Conservation (phyloP, 352 stramenopile species). For the Phytophthora hybrid region DNA sequence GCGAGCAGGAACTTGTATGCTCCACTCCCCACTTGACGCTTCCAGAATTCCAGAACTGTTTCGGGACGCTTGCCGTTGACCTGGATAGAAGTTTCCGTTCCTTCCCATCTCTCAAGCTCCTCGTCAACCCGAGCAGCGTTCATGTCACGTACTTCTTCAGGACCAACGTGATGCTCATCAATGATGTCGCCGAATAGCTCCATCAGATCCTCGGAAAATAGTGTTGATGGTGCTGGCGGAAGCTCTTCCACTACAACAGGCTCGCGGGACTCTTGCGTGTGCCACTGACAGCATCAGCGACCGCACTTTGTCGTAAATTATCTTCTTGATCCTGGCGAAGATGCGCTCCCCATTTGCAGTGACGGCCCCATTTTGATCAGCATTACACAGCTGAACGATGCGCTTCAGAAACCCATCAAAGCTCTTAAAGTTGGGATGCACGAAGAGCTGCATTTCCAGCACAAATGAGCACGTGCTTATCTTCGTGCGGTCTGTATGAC, state of each 20-base stretch:
- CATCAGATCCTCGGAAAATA: too few species aligned
- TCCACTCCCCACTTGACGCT: too few species aligned
- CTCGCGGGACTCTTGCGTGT: neutral
- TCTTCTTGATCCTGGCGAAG: conserved; percentile 10
- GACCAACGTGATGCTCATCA: too few species aligned
- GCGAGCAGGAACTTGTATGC: conserved; percentile 1
- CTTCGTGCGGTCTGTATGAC: conserved; percentile 10
- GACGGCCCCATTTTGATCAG: neutral
- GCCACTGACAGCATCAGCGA: conserved; percentile 3
- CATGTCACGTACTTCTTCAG: too few species aligned
- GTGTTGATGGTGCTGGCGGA: too few species aligned
- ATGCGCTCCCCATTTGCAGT: neutral
- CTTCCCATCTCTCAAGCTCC: too few species aligned
- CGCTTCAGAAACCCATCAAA: conserved; percentile 14
- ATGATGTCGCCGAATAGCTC: too few species aligned
- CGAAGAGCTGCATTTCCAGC: conserved; percentile 19
- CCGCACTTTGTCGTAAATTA: conserved; percentile 1
- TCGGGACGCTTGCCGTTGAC: too few species aligned
- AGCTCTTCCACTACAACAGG: too few species aligned
- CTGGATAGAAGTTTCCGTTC: too few species aligned
- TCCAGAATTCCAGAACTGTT: too few species aligned
- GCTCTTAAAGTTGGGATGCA: conserved; percentile 17
- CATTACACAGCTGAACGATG: conserved; percentile 7
- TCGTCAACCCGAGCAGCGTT: too few species aligned
- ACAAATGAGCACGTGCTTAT: conserved; percentile 17